Percentiles rank a stretch among this genome's conserved stretches.
Conservation (phyloP, 352 stramenopile genomes). For the Aphanomyces stellatus region DNA sequence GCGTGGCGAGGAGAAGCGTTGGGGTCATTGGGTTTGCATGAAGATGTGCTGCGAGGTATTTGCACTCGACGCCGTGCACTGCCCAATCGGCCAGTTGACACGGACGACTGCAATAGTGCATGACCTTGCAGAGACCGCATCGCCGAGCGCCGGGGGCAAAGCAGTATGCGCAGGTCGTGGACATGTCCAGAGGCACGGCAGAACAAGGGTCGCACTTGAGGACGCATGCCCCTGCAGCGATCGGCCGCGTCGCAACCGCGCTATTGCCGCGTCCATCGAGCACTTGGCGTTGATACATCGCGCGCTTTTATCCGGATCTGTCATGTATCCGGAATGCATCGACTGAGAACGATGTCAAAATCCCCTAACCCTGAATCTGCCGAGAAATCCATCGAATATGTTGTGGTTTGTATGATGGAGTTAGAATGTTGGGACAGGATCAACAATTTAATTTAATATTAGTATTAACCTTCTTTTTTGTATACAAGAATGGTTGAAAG, state of each 20-base stretch:
- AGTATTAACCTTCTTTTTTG: too few species aligned
- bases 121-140: conserved; percentile 47
- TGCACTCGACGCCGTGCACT: conserved; percentile 26
- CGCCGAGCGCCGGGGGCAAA: conserved; percentile 17
- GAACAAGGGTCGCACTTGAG: background rate
- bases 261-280: background rate
- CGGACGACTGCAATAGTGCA: conserved; percentile 53
- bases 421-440: background rate
- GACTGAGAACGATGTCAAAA: too few species aligned
- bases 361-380: too few species aligned
- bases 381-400: too few species aligned
- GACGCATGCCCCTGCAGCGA: background rate
- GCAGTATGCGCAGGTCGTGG: background rate
- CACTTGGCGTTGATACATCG: background rate
- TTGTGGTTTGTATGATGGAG: too few species aligned
- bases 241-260: conserved; percentile 3
- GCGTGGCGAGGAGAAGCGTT: conserved; percentile 47
- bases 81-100: conserved; percentile 60
- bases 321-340: too few species aligned
- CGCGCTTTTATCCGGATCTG: conserved; percentile 6
- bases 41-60: conserved; percentile 37
- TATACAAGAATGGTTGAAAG: too few species aligned
- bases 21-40: conserved; percentile 24
- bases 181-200: background rate
- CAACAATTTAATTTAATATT: too few species aligned